Conservation (phyloP, 306 rosid genomes). For the Benincasa hispida region DNA sequence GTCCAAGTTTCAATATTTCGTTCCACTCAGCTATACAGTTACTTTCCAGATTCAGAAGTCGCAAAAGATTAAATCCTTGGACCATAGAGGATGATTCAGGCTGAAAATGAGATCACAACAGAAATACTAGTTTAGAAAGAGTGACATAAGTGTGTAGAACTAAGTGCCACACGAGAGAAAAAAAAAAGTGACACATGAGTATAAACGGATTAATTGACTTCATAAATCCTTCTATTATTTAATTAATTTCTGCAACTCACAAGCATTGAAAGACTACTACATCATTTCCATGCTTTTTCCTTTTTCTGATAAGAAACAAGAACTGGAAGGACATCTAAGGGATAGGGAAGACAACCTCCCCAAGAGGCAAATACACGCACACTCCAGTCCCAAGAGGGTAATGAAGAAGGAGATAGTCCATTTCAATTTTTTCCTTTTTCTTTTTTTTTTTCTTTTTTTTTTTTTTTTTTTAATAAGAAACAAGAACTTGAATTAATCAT, state of each 20-base stretch:
- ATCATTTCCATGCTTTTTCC: not conserved
- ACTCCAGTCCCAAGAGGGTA: no score
- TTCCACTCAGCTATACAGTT: slow-evolving; percentile 73
- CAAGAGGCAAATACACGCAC: no score
- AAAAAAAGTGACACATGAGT: not conserved
- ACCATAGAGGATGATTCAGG: slow-evolving; percentile 48
- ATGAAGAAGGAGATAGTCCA: no score
- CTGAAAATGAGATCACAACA: slow-evolving; percentile 34
- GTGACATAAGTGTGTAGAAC: slow-evolving; percentile 4
- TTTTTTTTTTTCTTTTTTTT: no score
- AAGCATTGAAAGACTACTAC: not conserved
- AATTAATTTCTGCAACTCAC: not conserved
- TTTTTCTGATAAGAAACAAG: not conserved
- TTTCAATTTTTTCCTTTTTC: no score
- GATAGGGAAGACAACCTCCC: not conserved
- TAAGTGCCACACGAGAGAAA: not conserved
- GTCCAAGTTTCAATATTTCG: slow-evolving; percentile 71
- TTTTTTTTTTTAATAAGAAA: no score
- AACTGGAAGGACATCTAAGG: not conserved
- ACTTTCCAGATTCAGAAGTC: slow-evolving; percentile 81
- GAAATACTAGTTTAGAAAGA: slow-evolving; percentile 8
- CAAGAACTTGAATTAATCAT: no score
- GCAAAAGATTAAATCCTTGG: slow-evolving; percentile 69
- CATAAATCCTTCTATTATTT: not conserved
- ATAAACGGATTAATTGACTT: not conserved